phyloP scores from a whole-genome alignment of 2,329 filamentous ascomycete species.

The Sarocladium strictum region DNA sequence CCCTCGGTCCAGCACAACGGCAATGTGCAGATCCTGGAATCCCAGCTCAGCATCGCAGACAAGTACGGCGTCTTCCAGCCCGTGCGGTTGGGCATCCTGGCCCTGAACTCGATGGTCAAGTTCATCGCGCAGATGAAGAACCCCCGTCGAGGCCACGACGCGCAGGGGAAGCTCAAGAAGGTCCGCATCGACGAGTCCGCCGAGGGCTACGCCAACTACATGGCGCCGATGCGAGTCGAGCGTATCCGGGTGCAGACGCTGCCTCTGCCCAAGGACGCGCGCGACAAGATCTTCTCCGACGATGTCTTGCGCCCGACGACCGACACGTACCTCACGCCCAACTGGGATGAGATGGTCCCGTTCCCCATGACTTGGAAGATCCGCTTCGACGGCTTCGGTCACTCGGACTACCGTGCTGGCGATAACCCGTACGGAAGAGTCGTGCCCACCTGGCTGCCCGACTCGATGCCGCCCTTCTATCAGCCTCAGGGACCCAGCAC shows the following conservation, averaged over 20 bases:
- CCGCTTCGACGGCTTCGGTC: neutral
- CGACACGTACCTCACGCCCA: conserved; percentile 16
- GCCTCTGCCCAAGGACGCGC: neutral
- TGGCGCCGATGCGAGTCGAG: conserved; percentile 15
- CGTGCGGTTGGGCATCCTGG: conserved; percentile 11
- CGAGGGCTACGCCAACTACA: conserved; percentile 17
- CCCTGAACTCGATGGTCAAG: conserved; percentile 14
- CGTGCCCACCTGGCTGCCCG: neutral
- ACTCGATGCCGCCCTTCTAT: neutral
- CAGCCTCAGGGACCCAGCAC: neutral
- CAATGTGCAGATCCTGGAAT: neutral
- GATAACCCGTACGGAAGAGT: neutral
- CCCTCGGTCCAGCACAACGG: neutral
- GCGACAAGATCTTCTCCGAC: conserved; percentile 9
- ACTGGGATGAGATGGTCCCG: conserved; percentile 18
- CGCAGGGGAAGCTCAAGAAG: conserved; percentile 14
- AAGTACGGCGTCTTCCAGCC: conserved; percentile 10
- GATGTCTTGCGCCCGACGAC: conserved; percentile 11
- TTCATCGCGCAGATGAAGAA: conserved; percentile 15
- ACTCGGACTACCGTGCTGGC: neutral
- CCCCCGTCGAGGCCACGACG: conserved; percentile 13
- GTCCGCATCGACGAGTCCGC: conserved; percentile 11
- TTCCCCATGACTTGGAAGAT: conserved; percentile 12
- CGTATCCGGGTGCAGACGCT: conserved; percentile 11
- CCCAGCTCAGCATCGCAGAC: conserved; percentile 15